phyloP scores from a whole-genome alignment of 208 protist genomes.

The Acanthamoeba sp. region DNA sequence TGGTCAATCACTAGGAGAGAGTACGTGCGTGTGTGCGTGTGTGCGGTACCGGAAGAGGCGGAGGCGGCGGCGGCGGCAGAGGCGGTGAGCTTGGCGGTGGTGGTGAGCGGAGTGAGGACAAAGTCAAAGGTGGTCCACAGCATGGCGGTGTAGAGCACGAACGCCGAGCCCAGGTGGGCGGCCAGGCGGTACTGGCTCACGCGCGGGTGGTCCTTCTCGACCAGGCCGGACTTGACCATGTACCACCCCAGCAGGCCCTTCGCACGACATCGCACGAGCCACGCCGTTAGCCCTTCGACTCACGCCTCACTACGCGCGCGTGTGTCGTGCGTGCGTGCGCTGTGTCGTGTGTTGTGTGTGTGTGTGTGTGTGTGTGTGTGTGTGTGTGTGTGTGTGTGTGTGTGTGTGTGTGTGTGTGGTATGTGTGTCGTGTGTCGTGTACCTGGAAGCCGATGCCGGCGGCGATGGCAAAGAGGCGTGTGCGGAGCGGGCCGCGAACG shows the following conservation, averaged over 20 bases:
- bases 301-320: too few relatives aligned
- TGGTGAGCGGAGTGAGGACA: slow-evolving; percentile 46
- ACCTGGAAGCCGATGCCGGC: slow-evolving; percentile 45
- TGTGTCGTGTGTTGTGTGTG: too few relatives aligned
- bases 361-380: too few relatives aligned
- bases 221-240: slow-evolving; percentile 97
- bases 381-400: too few relatives aligned
- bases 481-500: slow-evolving; percentile 80
- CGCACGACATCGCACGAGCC: too few relatives aligned
- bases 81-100: slow-evolving; percentile 22
- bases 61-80: not conserved
- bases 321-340: too few relatives aligned
- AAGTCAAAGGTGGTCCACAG: slow-evolving; percentile 80
- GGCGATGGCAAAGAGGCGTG: slow-evolving; percentile 47
- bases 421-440: too few relatives aligned
- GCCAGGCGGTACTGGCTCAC: slow-evolving; percentile 94
- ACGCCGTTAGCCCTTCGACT: too few relatives aligned
- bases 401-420: too few relatives aligned
- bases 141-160: slow-evolving; percentile 93
- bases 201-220: slow-evolving; percentile 91
- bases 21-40: too few relatives aligned
- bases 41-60: slow-evolving; percentile 9
- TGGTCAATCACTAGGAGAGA: not conserved
- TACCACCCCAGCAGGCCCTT: slow-evolving; percentile 97
- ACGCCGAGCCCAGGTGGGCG: slow-evolving; percentile 95